Evolutionary conservation across 805 yeast genomes (phyloP), one percentile per base, ranked within the genome.

Genomic region (Saturnispora silvae): DNA sequence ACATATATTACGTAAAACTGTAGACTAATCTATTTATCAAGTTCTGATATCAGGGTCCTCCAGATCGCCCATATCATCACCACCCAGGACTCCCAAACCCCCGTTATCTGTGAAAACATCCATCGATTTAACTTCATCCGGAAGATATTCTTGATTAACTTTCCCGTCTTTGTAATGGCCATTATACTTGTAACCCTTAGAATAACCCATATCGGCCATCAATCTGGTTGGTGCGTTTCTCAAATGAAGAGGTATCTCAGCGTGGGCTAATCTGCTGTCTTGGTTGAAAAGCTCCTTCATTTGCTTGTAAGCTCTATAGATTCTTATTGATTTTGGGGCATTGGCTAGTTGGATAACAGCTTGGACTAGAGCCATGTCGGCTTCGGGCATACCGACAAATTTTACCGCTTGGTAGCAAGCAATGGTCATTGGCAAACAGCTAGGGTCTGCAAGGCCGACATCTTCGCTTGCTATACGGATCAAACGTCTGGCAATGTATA

Each of bases 401-500:
- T 84, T 86, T 3, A 83, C 78, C 0, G 96, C 85, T 30, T 84
- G 83, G 54, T 82, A 83, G 0, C 94, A 73, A 0, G 96, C 77
- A 3, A 81, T 68, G 1, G 95, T 92, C 60, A 92, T 79, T 2
- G 96, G 95, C 30, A 92, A 59, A 47, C 94, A 75, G 1, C 81
- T 58, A 35, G 85, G 84, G 55, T 92, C 97, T 3, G 81, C 64
- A 2, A 83, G 60, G 0, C 99, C 99, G 20, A 92, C 65, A 54
- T 92, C 99, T 54, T 92, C 99, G 51, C 92, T 79, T 0, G 98
- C 97, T 16, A 92, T 92, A 4, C 96, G 67, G 4, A 92, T 78
- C 94, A 92, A 81, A 46, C 98, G 63, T 30, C 99, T 65, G 0
- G 92, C 86, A 10, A 92, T 76, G 49, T 81, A 92, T 18, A 85